Conservation (phyloP, 2,329 filamentous ascomycete species). For the Diaporthe destruens region DNA sequence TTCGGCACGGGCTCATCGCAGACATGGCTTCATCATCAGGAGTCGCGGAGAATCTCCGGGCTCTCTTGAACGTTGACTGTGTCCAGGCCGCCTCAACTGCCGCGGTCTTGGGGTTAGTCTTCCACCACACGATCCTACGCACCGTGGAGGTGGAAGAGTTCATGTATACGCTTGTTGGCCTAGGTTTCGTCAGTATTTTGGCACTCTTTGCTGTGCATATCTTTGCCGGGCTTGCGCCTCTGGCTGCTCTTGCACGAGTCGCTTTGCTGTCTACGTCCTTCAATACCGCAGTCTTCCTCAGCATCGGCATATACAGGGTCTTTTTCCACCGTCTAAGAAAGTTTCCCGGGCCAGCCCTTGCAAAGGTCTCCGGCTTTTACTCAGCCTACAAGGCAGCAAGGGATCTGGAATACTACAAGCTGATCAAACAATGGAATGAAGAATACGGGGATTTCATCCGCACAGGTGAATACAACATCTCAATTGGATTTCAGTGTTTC, state of each 20-base stretch:
- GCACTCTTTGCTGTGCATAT: not conserved
- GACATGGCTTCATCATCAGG: slow-evolving; percentile 3
- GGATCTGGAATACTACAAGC: slow-evolving; percentile 64
- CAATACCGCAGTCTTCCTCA: slow-evolving; percentile 45
- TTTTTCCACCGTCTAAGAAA: slow-evolving; percentile 55
- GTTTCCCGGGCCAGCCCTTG: slow-evolving; percentile 57
- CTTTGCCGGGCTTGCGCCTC: not conserved
- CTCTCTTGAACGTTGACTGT: slow-evolving; percentile 1
- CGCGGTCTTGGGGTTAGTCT: slow-evolving; percentile 18
- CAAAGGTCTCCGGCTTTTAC: slow-evolving; percentile 56
- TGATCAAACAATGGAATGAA: slow-evolving; percentile 63
- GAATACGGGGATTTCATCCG: slow-evolving; percentile 61
- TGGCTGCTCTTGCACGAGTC: not conserved
- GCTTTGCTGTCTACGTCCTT: slow-evolving; percentile 35
- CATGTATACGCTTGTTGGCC: slow-evolving; percentile 13
- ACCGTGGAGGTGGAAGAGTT: slow-evolving; percentile 27
- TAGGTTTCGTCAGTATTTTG: not conserved
- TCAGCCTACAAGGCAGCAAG: slow-evolving; percentile 64
- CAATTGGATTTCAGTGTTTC: fast-evolving
- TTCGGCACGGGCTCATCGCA: not conserved
- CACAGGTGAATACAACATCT: slow-evolving; percentile 42
- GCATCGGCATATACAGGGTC: slow-evolving; percentile 53
- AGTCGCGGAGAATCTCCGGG: not conserved
- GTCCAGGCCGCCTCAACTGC: not conserved
- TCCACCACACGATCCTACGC: slow-evolving; percentile 23